phyloP scores from a whole-genome alignment of 1,284 basidiomycete species.

The Cutaneotrichosporon daszewskae region DNA sequence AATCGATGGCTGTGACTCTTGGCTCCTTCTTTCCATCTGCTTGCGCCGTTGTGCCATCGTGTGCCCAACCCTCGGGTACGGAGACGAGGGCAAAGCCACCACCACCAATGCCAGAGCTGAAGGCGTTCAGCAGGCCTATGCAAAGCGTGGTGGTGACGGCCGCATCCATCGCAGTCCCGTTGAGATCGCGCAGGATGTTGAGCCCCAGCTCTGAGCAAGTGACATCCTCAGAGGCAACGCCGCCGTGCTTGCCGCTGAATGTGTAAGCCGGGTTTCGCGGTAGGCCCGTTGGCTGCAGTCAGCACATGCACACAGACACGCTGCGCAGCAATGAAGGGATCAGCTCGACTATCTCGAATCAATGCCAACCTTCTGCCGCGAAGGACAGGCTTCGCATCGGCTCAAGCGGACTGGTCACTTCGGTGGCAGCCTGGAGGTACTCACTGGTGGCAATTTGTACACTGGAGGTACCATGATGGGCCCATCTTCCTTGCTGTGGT shows the following conservation, averaged over 20 bases:
- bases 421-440: background rate
- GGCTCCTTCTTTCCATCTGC: too few relatives aligned
- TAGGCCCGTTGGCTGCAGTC: conserved; percentile 39
- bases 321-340: background rate
- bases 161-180: conserved; percentile 88
- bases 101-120: conserved; percentile 77
- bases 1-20: conserved; percentile 72
- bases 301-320: background rate
- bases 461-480: conserved; percentile 20
- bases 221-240: conserved; percentile 79
- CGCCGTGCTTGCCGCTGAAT: conserved; percentile 65
- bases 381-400: background rate
- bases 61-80: conserved; percentile 51
- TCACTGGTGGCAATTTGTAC: conserved; percentile 14
- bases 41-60: background rate
- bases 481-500: conserved; percentile 1
- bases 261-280: conserved; percentile 66
- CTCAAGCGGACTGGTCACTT: background rate
- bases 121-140: conserved; percentile 81
- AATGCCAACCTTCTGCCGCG: background rate
- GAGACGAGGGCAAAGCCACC: conserved; percentile 89
- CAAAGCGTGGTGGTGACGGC: conserved; percentile 75
- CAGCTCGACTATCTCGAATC: background rate
- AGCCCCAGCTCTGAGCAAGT: conserved; percentile 80
- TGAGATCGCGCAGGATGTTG: conserved; percentile 60